Base-by-base conservation (phyloP, 2,329 filamentous ascomycete species). In the Alternaria sp. region DNA sequence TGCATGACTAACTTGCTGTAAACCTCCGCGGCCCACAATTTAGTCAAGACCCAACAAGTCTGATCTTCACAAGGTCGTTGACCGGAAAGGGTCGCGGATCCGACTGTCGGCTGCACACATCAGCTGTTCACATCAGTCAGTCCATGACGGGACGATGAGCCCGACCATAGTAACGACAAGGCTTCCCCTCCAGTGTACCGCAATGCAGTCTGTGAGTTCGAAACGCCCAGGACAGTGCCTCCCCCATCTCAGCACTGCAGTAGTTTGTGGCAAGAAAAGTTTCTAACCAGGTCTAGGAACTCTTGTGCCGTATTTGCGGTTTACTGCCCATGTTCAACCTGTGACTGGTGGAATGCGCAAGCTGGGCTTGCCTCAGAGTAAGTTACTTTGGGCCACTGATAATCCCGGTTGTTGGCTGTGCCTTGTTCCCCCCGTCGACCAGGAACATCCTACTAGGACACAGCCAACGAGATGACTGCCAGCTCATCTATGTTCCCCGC, bases 401-500 rank as follows among this genome's bases (percentile, higher is more conserved):
- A 28, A 44, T 26, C 52, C 42, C n/a, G 42, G 41, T 38, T 26
- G 51, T 49, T 32, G 46, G 28, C 34, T 34, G 9, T 51, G 18
- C 26, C 44, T 51, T 34, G 43, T 36, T 39, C 28, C 26, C n/a
- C n/a, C 57, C 36, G 14, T 44, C 36, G 30, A 49, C 57, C 28
- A 41, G 57, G 57, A 59, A 55, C 52, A 59, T 38, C 36, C 51
- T 59, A 44, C 46, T 11, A 51, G 28, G 42, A 24, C 38, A 30
- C 42, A 32, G 30, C 44, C 43, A 59, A 55, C 52, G 22, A 38
- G 52, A n/a, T 28, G 32, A 26, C 39, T 49, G 51, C 38, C 57
- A 55, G 32, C 38, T 55, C 51, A 55, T 36, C 38, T 55, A 14
- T 20, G 42, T 59, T 59, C 57, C 57, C 57, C 57, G 57, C 57